Evolutionary conservation across 768 basidiomycete genomes (phyloP).

Genomic region (Hygrophorus pudorinus): DNA sequence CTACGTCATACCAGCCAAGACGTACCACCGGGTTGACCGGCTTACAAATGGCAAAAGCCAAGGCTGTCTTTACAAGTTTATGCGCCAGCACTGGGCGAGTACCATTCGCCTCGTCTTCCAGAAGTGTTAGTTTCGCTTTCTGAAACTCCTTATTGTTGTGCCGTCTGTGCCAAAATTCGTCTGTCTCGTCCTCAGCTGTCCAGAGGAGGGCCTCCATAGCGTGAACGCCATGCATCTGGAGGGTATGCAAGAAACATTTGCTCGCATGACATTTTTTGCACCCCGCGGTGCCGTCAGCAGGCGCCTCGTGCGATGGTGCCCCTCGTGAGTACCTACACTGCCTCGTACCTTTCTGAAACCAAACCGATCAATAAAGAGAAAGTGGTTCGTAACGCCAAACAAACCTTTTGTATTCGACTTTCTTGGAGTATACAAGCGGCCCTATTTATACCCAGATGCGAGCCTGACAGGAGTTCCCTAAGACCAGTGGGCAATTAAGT

Average conservation of each 20-base stretch:
- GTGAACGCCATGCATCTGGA: slow-evolving; percentile 25
- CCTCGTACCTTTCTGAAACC: slow-evolving; percentile 6
- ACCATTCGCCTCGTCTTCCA: slow-evolving; percentile 22
- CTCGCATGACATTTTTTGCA: slow-evolving; percentile 33
- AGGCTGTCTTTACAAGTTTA: slow-evolving; percentile 37
- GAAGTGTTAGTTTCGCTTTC: slow-evolving; percentile 7
- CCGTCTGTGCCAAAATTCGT: slow-evolving; percentile 22
- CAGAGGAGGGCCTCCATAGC: slow-evolving; percentile 27
- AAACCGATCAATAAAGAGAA: background rate
- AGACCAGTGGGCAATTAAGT: background rate
- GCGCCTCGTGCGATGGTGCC: slow-evolving; percentile 13
- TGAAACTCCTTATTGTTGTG: slow-evolving; percentile 15
- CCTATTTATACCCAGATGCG: slow-evolving; percentile 19
- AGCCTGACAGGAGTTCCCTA: slow-evolving; percentile 14
- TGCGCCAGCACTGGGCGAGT: slow-evolving; percentile 19
- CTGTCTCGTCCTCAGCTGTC: slow-evolving; percentile 15
- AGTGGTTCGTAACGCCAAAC: slow-evolving; percentile 3
- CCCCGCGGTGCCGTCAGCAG: slow-evolving; percentile 15
- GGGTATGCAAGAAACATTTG: slow-evolving; percentile 29
- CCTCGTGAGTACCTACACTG: slow-evolving; percentile 8
- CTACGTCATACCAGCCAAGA: slow-evolving; percentile 57
- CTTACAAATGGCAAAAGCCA: slow-evolving; percentile 36
- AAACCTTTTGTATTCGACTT: slow-evolving; percentile 7
- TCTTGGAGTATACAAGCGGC: slow-evolving; percentile 29
- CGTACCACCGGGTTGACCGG: slow-evolving; percentile 33